phyloP scores from a whole-genome alignment of 768 basidiomycete genomes.

The Candolleomyces eurysporus region DNA sequence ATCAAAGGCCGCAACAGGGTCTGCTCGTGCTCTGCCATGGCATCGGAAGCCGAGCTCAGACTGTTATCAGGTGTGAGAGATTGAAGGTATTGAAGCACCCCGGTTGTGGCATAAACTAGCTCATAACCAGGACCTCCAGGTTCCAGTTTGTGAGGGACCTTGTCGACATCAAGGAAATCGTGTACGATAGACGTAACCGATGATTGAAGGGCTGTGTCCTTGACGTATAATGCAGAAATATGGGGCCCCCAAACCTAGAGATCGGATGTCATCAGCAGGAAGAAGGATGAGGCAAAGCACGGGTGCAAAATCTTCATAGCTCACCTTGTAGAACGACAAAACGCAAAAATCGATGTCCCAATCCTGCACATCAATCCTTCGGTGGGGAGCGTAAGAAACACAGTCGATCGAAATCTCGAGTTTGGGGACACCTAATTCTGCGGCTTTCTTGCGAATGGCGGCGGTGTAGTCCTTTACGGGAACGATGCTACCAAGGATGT shows the following conservation, averaged over 20 bases:
- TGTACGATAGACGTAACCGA: slow-evolving; percentile 63
- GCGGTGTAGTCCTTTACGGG: slow-evolving; percentile 57
- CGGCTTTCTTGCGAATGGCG: slow-evolving; percentile 50
- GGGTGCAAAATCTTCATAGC: not conserved
- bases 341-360: slow-evolving; percentile 79
- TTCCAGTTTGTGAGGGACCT: slow-evolving; percentile 59
- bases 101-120: slow-evolving; percentile 57
- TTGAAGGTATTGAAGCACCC: slow-evolving; percentile 60
- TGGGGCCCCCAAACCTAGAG: slow-evolving; percentile 74
- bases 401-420: slow-evolving; percentile 73
- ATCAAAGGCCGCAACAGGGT: slow-evolving; percentile 53
- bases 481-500: slow-evolving; percentile 66
- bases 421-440: slow-evolving; percentile 51
- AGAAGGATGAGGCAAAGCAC: not conserved
- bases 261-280: not conserved
- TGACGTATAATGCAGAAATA: slow-evolving; percentile 63
- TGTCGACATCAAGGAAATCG: slow-evolving; percentile 58
- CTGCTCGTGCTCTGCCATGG: slow-evolving; percentile 63
- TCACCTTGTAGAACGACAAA: slow-evolving; percentile 76
- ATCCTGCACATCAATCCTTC: slow-evolving; percentile 64
- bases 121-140: slow-evolving; percentile 79
- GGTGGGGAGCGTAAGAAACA: slow-evolving; percentile 77
- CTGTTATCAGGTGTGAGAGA: slow-evolving; percentile 50
- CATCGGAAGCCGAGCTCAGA: slow-evolving; percentile 51
- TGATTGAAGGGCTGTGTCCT: slow-evolving; percentile 40